Conservation (phyloP, 2,329 filamentous ascomycete genomes). For the Aspergillus cejpii region DNA sequence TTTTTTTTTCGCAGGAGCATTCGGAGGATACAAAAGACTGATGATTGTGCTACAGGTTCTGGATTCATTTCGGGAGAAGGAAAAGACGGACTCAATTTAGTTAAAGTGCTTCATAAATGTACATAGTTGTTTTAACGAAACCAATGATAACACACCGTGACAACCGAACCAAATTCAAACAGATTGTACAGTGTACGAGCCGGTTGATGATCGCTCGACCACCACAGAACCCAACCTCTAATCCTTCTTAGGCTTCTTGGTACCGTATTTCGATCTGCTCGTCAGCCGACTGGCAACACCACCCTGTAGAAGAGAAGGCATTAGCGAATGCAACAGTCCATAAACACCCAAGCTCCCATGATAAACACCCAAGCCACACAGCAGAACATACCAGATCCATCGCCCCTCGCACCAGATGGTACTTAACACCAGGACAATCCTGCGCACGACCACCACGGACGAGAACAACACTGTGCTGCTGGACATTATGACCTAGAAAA, state of each 20-base stretch:
- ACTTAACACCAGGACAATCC: slow-evolving; percentile 98
- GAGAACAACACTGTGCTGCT: slow-evolving; percentile 95
- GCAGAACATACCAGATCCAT: slow-evolving; percentile 72
- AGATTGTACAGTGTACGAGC: background rate
- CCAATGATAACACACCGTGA: background rate
- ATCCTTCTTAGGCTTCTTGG: slow-evolving; percentile 93
- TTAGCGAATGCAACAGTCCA: too few relatives aligned
- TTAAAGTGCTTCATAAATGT: background rate
- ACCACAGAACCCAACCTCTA: slow-evolving; percentile 18
- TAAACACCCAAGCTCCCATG: background rate
- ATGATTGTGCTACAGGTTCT: background rate
- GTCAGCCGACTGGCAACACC: slow-evolving; percentile 80
- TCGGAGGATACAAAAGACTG: background rate
- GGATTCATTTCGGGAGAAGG: background rate
- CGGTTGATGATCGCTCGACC: background rate
- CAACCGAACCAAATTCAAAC: slow-evolving; percentile 3
- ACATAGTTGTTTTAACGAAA: background rate
- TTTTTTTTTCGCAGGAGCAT: too few relatives aligned
- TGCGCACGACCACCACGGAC: slow-evolving; percentile 89
- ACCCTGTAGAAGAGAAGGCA: slow-evolving; percentile 51
- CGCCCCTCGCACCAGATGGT: slow-evolving; percentile 84
- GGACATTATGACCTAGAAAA: slow-evolving; percentile 75
- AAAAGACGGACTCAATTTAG: background rate
- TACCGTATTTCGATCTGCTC: slow-evolving; percentile 92
- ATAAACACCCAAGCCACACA: background rate